A percentile compares a stretch with the other conserved stretches of the same genome.
These are phyloP conservation scores for Xerocomellus chrysenteron DNA, from an alignment of 768 basidiomycete genomes.

Conservation along the genomic window DNA sequence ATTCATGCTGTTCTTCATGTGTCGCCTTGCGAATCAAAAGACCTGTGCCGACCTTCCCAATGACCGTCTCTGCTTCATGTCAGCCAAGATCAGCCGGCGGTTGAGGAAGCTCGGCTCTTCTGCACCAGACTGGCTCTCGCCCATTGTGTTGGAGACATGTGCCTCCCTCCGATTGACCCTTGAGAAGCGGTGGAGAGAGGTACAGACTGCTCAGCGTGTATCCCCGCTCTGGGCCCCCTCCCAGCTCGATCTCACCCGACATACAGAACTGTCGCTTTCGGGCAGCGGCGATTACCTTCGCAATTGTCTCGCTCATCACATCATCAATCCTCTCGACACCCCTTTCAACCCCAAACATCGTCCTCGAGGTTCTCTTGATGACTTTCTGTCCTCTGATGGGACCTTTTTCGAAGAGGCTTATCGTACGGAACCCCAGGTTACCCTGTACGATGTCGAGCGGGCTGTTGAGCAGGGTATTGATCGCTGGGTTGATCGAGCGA, in stretches of 20 bases:
- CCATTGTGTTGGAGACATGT: not conserved
- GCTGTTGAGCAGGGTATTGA: conserved; percentile 31
- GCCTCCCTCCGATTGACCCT: conserved; percentile 19
- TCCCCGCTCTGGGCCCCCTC: conserved; percentile 33
- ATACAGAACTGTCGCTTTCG: conserved; percentile 35
- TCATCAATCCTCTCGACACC: not conserved
- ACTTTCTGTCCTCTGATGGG: not conserved
- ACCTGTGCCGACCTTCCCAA: conserved; percentile 11
- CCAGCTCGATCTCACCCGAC: conserved; percentile 25
- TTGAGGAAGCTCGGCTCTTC: conserved; percentile 27
- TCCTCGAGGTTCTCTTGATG: conserved; percentile 10
- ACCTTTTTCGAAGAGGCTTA: conserved; percentile 7
- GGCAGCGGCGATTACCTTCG: conserved; percentile 30
- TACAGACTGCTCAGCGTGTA: conserved; percentile 27
- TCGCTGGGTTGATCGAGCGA: conserved; percentile 29
- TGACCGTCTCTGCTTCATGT: conserved; percentile 38
- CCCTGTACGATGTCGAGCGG: conserved; percentile 40
- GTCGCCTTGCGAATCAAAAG: conserved; percentile 9
- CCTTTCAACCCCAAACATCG: conserved; percentile 3
- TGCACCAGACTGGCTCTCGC: conserved; percentile 13
- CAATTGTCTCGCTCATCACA: conserved; percentile 8
- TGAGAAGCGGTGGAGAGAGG: conserved; percentile 35
- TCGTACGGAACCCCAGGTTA: conserved; percentile 7
- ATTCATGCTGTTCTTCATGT: conserved; percentile 32
- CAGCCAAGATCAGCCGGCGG: conserved; percentile 37